phyloP scores from a whole-genome alignment of 2,329 filamentous ascomycete genomes.

The Xylaria sp. region DNA sequence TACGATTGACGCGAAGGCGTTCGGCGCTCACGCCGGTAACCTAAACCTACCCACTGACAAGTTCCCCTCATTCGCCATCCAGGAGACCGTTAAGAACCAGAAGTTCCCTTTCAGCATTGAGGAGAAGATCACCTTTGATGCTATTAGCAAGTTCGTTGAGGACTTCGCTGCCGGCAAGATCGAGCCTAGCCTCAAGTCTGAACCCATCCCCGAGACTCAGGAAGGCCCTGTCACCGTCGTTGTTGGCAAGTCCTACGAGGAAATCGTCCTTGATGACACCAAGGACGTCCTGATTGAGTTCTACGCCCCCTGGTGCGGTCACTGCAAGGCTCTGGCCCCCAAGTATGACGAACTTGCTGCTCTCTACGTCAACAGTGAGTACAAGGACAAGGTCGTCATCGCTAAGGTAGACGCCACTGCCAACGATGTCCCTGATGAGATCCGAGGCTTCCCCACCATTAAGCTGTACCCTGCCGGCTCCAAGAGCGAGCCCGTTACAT shows the following conservation, averaged over 20 bases:
- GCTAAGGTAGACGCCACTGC: slow-evolving; percentile 97
- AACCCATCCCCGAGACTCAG: slow-evolving; percentile 93
- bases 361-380: slow-evolving; percentile 80
- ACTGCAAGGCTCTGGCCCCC: slow-evolving; percentile 98
- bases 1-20: slow-evolving; percentile 93
- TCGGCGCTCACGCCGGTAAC: slow-evolving; percentile 95
- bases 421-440: slow-evolving; percentile 97
- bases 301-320: slow-evolving; percentile 99
- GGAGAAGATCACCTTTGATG: slow-evolving; percentile 76
- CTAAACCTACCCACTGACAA: slow-evolving; percentile 95
- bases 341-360: slow-evolving; percentile 93
- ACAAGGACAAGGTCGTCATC: slow-evolving; percentile 86
- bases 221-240: slow-evolving; percentile 88
- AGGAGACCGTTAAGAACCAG: slow-evolving; percentile 93
- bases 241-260: slow-evolving; percentile 93
- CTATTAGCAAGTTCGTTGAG: slow-evolving; percentile 84
- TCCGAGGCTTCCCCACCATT: slow-evolving; percentile 98
- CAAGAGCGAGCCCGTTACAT: slow-evolving; percentile 87
- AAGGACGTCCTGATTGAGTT: slow-evolving; percentile 99
- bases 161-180: slow-evolving; percentile 88
- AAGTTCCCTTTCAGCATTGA: slow-evolving; percentile 96
- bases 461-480: slow-evolving; percentile 94
- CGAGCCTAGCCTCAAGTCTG: slow-evolving; percentile 97
- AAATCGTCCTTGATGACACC: slow-evolving; percentile 88
- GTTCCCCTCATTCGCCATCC: slow-evolving; percentile 98